These are phyloP conservation scores for Pharus latifolius DNA, from an alignment of 176 grass and related monocot species.

Conservation along the genomic window DNA sequence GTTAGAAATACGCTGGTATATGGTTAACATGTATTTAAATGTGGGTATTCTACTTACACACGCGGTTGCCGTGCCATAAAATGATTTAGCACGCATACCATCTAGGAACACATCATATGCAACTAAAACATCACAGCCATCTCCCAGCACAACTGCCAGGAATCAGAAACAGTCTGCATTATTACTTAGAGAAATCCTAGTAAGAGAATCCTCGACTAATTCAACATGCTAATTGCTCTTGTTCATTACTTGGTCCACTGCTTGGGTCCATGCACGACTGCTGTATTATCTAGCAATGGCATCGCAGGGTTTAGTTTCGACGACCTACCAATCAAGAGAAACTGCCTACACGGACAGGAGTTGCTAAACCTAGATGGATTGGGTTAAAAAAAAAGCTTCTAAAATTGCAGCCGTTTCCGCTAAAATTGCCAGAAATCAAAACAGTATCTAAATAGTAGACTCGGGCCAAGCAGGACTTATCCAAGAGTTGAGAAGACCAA, in stretches of 20 bases:
- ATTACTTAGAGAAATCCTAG: background rate
- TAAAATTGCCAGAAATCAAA: no score
- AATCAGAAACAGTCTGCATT: background rate
- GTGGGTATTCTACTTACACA: background rate
- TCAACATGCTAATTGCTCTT: background rate
- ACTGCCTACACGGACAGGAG: no score
- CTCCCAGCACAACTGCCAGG: background rate
- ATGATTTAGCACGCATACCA: background rate
- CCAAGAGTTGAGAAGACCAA: no score
- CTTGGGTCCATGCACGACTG: background rate
- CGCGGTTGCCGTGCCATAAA: background rate
- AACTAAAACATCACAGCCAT: background rate
- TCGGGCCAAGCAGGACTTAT: no score
- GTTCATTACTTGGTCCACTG: no score
- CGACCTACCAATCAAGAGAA: no score
- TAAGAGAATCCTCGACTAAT: background rate
- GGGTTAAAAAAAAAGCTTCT: no score
- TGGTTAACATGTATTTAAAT: background rate
- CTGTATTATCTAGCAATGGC: background rate
- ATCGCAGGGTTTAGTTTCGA: constrained; percentile 10
- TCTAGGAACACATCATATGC: no score
- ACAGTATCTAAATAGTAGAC: no score
- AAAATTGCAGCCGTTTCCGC: no score
- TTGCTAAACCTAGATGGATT: no score
- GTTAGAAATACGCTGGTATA: background rate